These are phyloP conservation scores for Astrothelium subdiscretum DNA, from an alignment of 495 filamentous ascomycete species.

Conservation along the genomic window DNA sequence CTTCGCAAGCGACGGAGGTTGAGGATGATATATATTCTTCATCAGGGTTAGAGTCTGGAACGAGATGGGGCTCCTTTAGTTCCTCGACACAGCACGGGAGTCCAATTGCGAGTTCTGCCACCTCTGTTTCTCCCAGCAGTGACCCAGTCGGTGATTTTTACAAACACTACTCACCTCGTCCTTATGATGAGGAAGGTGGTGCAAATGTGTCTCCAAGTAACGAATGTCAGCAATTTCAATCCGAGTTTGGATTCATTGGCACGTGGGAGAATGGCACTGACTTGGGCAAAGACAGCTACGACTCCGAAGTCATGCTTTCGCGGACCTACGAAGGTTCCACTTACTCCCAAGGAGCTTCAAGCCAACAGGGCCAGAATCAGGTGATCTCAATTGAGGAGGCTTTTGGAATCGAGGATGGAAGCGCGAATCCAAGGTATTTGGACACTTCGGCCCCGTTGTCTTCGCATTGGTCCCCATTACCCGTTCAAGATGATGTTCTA, in stretches of 20 bases:
- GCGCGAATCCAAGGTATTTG: background rate
- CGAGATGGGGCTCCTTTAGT: background rate
- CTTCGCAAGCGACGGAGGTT: background rate
- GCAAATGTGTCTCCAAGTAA: background rate
- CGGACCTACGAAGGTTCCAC: background rate
- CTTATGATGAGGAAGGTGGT: background rate
- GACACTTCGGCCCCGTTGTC: background rate
- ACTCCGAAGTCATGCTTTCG: background rate
- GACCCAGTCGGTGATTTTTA: background rate
- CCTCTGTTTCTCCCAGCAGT: background rate
- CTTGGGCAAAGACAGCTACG: background rate
- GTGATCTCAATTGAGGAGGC: background rate
- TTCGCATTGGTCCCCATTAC: background rate
- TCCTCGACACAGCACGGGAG: background rate
- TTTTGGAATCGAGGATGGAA: background rate
- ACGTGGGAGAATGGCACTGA: background rate
- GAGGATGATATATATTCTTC: background rate
- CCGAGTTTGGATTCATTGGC: background rate
- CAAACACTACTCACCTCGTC: background rate
- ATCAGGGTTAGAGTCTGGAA: background rate
- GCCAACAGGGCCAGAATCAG: background rate
- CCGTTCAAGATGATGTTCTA: background rate
- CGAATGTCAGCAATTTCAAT: background rate
- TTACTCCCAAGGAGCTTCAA: background rate
- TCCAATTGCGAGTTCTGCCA: background rate